Conservation (phyloP, 371 early-diverging fungal genomes). For the Blakeslea trispora region DNA sequence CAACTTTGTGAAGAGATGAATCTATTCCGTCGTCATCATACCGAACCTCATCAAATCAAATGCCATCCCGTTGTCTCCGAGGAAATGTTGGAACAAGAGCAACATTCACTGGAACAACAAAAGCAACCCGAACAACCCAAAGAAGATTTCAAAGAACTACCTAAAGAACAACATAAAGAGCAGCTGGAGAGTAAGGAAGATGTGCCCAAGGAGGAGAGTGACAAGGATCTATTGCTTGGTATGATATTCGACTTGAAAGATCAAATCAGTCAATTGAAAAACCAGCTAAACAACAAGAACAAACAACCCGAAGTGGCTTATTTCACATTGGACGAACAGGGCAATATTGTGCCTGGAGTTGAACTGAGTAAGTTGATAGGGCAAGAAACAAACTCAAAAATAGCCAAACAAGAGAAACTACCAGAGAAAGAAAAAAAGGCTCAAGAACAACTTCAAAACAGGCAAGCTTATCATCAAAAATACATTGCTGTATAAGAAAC, state of each 20-base stretch:
- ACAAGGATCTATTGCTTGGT: constrained; percentile 4
- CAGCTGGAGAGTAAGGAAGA: constrained; percentile 5
- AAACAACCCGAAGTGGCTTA: constrained; percentile 7
- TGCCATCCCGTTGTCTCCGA: constrained; percentile 68
- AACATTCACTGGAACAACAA: constrained; percentile 7
- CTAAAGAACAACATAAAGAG: constrained; percentile 9
- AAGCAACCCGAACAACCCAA: constrained; percentile 2
- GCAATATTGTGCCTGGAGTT: constrained; percentile 19
- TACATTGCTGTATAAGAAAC: constrained; percentile 15
- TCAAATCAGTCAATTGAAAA: constrained; percentile 31
- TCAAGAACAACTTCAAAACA: constrained; percentile 25
- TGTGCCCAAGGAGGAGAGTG: neutral
- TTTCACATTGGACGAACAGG: constrained; percentile 20
- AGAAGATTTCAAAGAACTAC: no score
- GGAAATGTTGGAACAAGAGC: constrained; percentile 27
- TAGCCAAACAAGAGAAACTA: neutral
- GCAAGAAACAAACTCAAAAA: neutral
- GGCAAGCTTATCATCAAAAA: constrained; percentile 20
- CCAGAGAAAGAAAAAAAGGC: constrained; percentile 6
- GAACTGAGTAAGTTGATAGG: constrained; percentile 9
- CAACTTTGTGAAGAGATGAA: constrained; percentile 68
- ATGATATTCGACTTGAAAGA: constrained; percentile 33
- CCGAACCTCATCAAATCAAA: constrained; percentile 55
- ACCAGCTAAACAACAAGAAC: constrained; percentile 9
- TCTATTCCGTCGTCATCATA: constrained; percentile 49